A percentile compares a stretch with the other conserved stretches of the same genome.
phyloP scores from a whole-genome alignment of 805 yeast genomes.

The Kluyveromyces starmeri region DNA sequence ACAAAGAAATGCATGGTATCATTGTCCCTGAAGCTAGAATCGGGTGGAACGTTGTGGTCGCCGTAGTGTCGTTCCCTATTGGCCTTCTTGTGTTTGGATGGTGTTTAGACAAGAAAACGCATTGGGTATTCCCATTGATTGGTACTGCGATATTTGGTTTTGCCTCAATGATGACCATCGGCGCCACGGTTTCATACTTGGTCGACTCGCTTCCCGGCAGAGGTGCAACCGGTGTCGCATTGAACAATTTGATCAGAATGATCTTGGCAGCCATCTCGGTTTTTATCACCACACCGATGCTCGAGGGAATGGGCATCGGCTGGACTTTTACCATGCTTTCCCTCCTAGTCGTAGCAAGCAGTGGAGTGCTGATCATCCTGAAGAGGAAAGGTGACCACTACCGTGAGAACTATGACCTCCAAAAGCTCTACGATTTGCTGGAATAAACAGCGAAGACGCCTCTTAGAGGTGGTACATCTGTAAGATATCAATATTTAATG shows the following conservation, averaged over 20 bases:
- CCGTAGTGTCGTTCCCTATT: slow-evolving; percentile 53
- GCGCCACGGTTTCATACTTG: slow-evolving; percentile 69
- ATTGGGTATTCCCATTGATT: slow-evolving; percentile 72
- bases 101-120: slow-evolving; percentile 56
- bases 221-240: slow-evolving; percentile 84
- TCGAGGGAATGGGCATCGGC: slow-evolving; percentile 61
- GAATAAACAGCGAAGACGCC: no score
- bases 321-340: slow-evolving; percentile 59
- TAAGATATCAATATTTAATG: no score
- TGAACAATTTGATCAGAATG: slow-evolving; percentile 69
- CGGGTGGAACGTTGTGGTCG: slow-evolving; percentile 62
- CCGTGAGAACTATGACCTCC: slow-evolving; percentile 55
- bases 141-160: slow-evolving; percentile 80
- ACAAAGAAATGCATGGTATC: slow-evolving; percentile 51
- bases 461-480: no score
- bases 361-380: slow-evolving; percentile 36
- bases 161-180: slow-evolving; percentile 77
- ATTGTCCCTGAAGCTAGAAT: slow-evolving; percentile 71
- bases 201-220: slow-evolving; percentile 81
- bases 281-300: slow-evolving; percentile 64
- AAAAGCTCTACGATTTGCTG: slow-evolving; percentile 41
- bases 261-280: slow-evolving; percentile 68
- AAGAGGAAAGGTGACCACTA: slow-evolving; percentile 51
- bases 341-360: slow-evolving; percentile 41
- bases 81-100: slow-evolving; percentile 73